These are phyloP conservation scores for Aspergillaceae sp. DNA, from an alignment of 2,329 filamentous ascomycete genomes.

Conservation along the genomic window DNA sequence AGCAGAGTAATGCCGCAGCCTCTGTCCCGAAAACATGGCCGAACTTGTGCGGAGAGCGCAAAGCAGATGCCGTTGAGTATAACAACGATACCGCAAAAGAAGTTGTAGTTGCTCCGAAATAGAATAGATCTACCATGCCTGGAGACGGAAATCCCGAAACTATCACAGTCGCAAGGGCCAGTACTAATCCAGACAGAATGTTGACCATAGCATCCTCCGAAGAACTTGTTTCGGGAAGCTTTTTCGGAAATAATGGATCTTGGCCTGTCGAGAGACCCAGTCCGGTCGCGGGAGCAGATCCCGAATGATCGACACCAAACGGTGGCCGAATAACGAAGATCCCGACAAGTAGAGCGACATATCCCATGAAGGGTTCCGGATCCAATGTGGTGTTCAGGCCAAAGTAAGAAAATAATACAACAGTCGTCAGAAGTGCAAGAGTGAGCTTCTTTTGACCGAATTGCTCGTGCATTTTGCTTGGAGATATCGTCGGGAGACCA, in stretches of 20 bases:
- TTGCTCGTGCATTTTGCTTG: slow-evolving; percentile 8
- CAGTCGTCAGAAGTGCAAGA: slow-evolving; percentile 15
- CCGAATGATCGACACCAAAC: slow-evolving; percentile 21
- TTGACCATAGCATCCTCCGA: slow-evolving; percentile 21
- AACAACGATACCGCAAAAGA: slow-evolving; percentile 21
- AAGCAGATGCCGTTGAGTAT: slow-evolving; percentile 13
- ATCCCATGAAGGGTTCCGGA: slow-evolving; percentile 37
- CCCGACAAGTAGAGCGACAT: slow-evolving; percentile 39
- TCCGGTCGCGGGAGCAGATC: slow-evolving; percentile 14
- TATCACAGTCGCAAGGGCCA: slow-evolving; percentile 18
- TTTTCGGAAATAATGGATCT: slow-evolving; percentile 7
- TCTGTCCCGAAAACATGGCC: slow-evolving; percentile 22
- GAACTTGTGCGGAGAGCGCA: slow-evolving; percentile 23
- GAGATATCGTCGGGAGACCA: slow-evolving; percentile 29
- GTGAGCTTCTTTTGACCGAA: slow-evolving; percentile 22
- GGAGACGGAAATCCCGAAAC: slow-evolving; percentile 16
- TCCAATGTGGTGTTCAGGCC: slow-evolving; percentile 25
- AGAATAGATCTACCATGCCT: slow-evolving; percentile 13
- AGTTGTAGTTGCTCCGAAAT: slow-evolving; percentile 14
- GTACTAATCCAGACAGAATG: slow-evolving; percentile 17
- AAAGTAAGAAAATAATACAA: slow-evolving; percentile 18
- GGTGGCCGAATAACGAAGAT: slow-evolving; percentile 44
- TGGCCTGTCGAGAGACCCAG: slow-evolving; percentile 12
- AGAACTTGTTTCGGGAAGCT: slow-evolving; percentile 5
- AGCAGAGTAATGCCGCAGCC: slow-evolving; percentile 21